Percentiles rank a stretch among this genome's conserved stretches.
phyloP scores from a whole-genome alignment of 23 red algal genomes.

The Gracilaria domingensis region DNA sequence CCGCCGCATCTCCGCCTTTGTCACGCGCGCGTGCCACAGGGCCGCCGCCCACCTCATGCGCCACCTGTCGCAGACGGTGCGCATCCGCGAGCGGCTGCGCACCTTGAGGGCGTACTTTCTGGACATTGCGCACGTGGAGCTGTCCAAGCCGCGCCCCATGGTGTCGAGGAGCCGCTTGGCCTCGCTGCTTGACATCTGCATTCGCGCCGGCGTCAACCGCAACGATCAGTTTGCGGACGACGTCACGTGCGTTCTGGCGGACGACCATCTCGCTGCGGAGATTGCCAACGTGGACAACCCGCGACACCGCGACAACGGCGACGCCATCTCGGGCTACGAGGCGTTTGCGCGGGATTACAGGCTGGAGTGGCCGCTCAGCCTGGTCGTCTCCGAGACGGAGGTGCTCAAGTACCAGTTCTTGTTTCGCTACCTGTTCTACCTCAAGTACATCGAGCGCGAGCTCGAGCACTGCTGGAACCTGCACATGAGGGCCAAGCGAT shows the following conservation, averaged over 20 bases:
- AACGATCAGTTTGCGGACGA: slow-evolving; percentile 36
- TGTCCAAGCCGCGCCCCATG: slow-evolving; percentile 44
- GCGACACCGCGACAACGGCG: slow-evolving; percentile 9
- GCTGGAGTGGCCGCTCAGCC: slow-evolving; percentile 68
- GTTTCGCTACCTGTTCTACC: slow-evolving; percentile 87
- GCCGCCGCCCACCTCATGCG: slow-evolving; percentile 52
- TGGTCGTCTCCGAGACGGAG: slow-evolving; percentile 78
- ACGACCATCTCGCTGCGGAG: slow-evolving; percentile 49
- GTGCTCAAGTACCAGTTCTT: slow-evolving; percentile 95
- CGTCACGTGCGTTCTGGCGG: slow-evolving; percentile 25
- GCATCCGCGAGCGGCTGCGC: slow-evolving; percentile 44
- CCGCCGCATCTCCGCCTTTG: slow-evolving; percentile 19
- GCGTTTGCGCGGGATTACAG: slow-evolving; percentile 79
- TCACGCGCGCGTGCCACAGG: slow-evolving; percentile 26
- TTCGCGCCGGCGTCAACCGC: slow-evolving; percentile 46
- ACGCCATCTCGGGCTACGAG: slow-evolving; percentile 72
- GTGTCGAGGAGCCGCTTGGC: slow-evolving; percentile 56
- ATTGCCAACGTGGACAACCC: slow-evolving; percentile 28
- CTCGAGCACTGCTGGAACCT: slow-evolving; percentile 74
- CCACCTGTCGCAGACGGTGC: slow-evolving; percentile 40
- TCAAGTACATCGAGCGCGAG: slow-evolving; percentile 73
- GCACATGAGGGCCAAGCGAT: slow-evolving; percentile 27
- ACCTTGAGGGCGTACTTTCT: slow-evolving; percentile 67
- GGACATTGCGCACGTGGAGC: slow-evolving; percentile 61
- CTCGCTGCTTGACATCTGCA: slow-evolving; percentile 66